Evolutionary conservation across 1,284 basidiomycete genomes (phyloP), one percentile per base, ranked within the genome.

Genomic region (Apiotrichum gracile): DNA sequence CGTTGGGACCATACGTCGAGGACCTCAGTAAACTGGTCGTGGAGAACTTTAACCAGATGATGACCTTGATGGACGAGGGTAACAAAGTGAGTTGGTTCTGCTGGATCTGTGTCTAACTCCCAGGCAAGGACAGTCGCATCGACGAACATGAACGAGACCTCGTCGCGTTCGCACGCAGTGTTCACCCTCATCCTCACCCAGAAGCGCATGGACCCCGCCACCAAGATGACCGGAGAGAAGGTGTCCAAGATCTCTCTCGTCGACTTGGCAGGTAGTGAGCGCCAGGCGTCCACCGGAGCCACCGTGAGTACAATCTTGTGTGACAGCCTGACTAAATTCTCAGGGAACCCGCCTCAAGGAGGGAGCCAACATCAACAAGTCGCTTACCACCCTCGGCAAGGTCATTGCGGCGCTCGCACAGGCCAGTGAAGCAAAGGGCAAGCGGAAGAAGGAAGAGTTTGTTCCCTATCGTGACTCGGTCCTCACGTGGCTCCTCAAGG

Each of bases 61-160:
- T 97, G 85, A 91, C 86, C 9, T 84, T 98, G 68, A 97, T 97
- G 93, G 94, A 98, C 77, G 94, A 98, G 74, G 94, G 94, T 40
- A 98, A 97, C 76, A 97, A 98, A 78, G 78, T 74, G 39, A 55
- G 72, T 14, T 16, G n/a, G 29, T n/a, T 14, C 9, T 17, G 22
- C 14, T 5, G 17, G 22, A n/a, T 14, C 17, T 14, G 40, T 29
- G 34, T 40, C 56, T 54, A 26, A 59, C 26, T 2, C 4, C 0
- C 49, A 74, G 73, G 91, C 90, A 41, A 81, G 94, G 43, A 97
- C 94, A 24, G 93, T 98, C 12, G 96, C 96, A 12, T 94, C 96
- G 21, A 99, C 96, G 22, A 91, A 96, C 76, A 99, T 99, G 96
- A 99, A 99, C 76, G 96, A 98, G 78, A 97, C 96, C 77, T 97